A percentile compares a stretch with the other conserved stretches of the same genome.
phyloP scores from a whole-genome alignment of 371 early-diverging fungal genomes.

The Mucor sp. region DNA sequence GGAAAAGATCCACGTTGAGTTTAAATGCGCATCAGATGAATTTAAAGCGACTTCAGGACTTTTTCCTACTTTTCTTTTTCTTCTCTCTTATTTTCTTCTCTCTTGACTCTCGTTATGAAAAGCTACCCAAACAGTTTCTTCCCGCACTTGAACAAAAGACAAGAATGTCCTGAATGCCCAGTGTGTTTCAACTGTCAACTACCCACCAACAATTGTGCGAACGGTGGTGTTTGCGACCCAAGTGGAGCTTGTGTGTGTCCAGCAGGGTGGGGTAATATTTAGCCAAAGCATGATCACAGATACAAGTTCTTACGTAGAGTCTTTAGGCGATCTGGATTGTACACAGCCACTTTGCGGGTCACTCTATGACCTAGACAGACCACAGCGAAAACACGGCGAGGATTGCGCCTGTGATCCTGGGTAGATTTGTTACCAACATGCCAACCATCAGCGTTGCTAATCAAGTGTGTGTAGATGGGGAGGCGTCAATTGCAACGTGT shows the following conservation, averaged over 20 bases:
- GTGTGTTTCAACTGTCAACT: slow-evolving; percentile 52
- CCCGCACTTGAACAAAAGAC: slow-evolving; percentile 14
- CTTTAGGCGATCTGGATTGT: slow-evolving; percentile 42
- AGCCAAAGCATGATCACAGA: neutral
- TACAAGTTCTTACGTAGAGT: neutral
- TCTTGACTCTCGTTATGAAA: neutral
- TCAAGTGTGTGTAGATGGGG: slow-evolving; percentile 36
- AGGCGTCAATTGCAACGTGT: slow-evolving; percentile 53
- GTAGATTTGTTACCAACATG: slow-evolving; percentile 17
- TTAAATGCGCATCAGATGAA: no score
- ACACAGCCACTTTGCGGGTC: slow-evolving; percentile 48
- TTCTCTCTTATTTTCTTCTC: neutral
- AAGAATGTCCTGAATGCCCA: slow-evolving; percentile 51
- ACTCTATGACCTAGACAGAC: slow-evolving; percentile 34
- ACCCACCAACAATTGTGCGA: slow-evolving; percentile 38
- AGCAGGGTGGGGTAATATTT: slow-evolving; percentile 46
- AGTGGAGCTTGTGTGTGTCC: slow-evolving; percentile 45
- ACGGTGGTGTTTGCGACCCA: slow-evolving; percentile 45
- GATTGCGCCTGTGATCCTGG: slow-evolving; percentile 47
- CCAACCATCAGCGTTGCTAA: neutral
- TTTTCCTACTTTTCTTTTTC: neutral
- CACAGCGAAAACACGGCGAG: slow-evolving; percentile 26
- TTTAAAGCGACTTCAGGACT: no score
- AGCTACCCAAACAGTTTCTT: neutral
- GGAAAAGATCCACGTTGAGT: no score